Evolutionary conservation across 306 rosid genomes (phyloP).

Genomic region (Pterocarpus macrocarpus): DNA sequence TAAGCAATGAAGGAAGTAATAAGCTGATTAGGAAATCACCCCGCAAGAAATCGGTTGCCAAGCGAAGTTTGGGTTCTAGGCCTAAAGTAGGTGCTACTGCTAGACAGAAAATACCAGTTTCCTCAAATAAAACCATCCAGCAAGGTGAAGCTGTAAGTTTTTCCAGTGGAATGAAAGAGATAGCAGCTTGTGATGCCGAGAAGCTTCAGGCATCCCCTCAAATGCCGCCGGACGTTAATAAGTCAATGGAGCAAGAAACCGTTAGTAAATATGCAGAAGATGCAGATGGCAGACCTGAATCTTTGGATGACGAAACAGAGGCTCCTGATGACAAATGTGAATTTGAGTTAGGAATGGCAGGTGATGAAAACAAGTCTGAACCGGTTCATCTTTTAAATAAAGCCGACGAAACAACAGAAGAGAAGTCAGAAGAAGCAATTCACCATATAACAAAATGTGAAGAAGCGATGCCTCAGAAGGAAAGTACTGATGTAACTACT

Average conservation of each 20-base stretch:
- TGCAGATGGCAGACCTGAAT: conserved; percentile 47
- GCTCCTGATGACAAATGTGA: conserved; percentile 69
- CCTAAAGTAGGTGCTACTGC: conserved; percentile 54
- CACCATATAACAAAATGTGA: conserved; percentile 46
- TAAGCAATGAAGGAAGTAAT: conserved; percentile 51
- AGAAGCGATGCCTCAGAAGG: conserved; percentile 52
- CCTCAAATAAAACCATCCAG: conserved; percentile 48
- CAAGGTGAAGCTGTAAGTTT: conserved; percentile 41
- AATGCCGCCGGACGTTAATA: conserved; percentile 47
- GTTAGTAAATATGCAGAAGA: conserved; percentile 41
- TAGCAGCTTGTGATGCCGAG: conserved; percentile 38
- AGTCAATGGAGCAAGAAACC: conserved; percentile 41
- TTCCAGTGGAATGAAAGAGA: conserved; percentile 47
- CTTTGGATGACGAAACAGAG: conserved; percentile 77
- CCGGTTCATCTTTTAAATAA: conserved; percentile 41
- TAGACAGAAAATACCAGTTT: conserved; percentile 55
- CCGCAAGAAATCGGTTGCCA: conserved; percentile 59
- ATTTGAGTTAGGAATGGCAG: conserved; percentile 49
- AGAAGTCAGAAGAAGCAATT: conserved; percentile 41
- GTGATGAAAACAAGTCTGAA: conserved; percentile 42
- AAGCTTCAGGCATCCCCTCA: conserved; percentile 48
- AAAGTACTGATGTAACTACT: conserved; percentile 44
- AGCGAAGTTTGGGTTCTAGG: conserved; percentile 74
- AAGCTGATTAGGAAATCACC: conserved; percentile 47
- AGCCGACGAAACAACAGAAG: conserved; percentile 40